Conservation (phyloP, 1,284 basidiomycete genomes). For the Limonomyces culmigenus region DNA sequence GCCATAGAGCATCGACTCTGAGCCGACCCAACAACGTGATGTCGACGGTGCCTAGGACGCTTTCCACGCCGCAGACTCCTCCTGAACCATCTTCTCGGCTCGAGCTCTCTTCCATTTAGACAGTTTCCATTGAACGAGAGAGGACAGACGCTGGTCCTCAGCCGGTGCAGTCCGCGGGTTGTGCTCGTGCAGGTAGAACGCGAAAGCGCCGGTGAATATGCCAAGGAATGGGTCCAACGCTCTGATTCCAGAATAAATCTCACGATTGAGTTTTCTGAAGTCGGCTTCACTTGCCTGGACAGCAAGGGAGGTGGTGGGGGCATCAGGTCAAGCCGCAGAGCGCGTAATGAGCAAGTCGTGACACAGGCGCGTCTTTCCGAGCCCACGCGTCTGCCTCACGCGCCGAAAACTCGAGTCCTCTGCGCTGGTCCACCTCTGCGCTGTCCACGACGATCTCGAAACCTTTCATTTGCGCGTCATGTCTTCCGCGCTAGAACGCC, state of each 20-base stretch:
- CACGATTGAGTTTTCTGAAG: not conserved
- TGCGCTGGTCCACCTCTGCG: too few species aligned
- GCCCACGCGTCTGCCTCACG: too few species aligned
- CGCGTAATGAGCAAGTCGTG: too few species aligned
- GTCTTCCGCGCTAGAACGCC: conserved; percentile 43
- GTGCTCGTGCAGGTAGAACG: conserved; percentile 72
- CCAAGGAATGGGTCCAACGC: conserved; percentile 60
- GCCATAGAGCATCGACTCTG: too few species aligned
- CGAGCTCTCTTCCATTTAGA: conserved; percentile 11
- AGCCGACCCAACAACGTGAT: too few species aligned
- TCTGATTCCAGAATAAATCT: conserved; percentile 21
- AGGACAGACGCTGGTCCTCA: conserved; percentile 42
- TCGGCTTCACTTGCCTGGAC: conserved; percentile 2
- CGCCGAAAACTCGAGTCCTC: too few species aligned
- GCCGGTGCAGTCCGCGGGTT: conserved; percentile 65
- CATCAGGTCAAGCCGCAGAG: too few species aligned
- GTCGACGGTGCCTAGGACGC: too few species aligned
- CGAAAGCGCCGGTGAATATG: conserved; percentile 67
- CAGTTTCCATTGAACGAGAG: conserved; percentile 61
- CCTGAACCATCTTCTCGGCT: conserved; percentile 4
- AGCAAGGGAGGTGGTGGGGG: conserved; percentile 1
- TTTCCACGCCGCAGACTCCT: too few species aligned
- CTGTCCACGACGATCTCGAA: too few species aligned
- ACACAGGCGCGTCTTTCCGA: too few species aligned
- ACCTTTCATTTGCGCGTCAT: too few species aligned